Evolutionary conservation across 495 filamentous ascomycete species (phyloP), one percentile per base, ranked within the genome.

Genomic region (Sabuloglossum arenarium): DNA sequence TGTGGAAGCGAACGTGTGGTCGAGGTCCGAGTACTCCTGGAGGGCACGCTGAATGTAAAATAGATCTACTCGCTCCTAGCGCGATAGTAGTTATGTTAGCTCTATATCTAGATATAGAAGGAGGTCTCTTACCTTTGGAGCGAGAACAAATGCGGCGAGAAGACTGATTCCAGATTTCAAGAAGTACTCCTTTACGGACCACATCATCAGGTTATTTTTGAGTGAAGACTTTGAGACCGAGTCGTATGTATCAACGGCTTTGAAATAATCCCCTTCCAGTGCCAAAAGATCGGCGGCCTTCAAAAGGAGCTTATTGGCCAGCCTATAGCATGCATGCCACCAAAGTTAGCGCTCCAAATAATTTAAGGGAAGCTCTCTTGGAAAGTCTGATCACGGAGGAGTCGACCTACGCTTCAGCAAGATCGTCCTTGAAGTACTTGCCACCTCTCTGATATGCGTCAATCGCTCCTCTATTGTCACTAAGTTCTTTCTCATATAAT

Each of bases 111-210:
- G 39, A 42, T 16, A 34, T 11, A 29, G 6, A 21, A 21, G 51
- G 51, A 19, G 29, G 21, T 54, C n/a, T 37, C 29, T 43, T 46
- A n/a, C 19, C 3, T 62, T 9, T 62, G 65, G 49, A 59, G 62
- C 24, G 67, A 59, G 12, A 63, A 77, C 76, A 59, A 79, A 79
- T 45, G 77, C 77, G 55, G 86, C 85, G 37, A 93, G 73, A 60
- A 84, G 78, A 68, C 85, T 90, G 53, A 96, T 79, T 37, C 86
- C 87, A 0, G 86, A 85, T 72, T 94, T 94, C 58, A 95, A 71
- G 66, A 93, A 83, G 69, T 95, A 94, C 53, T 93, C 85, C 67
- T 94, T 94, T 56, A 95, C 82, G 16, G 80, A 86, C 77, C 82
- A 95, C 62, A 80, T 86, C 86, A 93, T 88, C 59, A 88, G 66